A percentile compares a stretch with the other conserved stretches of the same genome.
These are phyloP conservation scores for Mallotus repandus DNA, from an alignment of 441 rosid species.

Conservation along the genomic window DNA sequence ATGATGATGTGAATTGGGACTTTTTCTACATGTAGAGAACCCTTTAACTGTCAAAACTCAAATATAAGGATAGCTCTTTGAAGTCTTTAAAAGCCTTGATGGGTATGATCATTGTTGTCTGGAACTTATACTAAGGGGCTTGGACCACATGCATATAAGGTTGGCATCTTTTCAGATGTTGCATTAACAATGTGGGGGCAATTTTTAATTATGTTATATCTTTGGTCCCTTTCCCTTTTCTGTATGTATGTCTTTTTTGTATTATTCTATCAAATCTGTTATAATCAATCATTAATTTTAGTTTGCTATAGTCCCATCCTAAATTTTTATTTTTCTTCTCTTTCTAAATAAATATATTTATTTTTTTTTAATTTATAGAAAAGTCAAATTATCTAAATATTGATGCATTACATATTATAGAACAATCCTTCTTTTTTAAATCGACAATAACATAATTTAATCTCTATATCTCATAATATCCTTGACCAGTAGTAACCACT, in stretches of 20 bases:
- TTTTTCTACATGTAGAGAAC: slow-evolving; percentile 25
- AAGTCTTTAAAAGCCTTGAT: slow-evolving; percentile 35
- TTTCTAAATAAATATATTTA: too few relatives aligned
- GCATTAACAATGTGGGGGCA: slow-evolving; percentile 41
- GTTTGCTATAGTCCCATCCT: neutral
- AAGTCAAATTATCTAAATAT: too few relatives aligned
- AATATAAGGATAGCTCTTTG: slow-evolving; percentile 30
- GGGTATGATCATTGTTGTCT: slow-evolving; percentile 46
- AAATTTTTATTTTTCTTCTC: neutral
- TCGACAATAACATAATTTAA: too few relatives aligned
- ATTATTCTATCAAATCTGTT: neutral
- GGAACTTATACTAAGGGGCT: slow-evolving; percentile 20
- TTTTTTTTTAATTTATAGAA: too few relatives aligned
- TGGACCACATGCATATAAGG: slow-evolving; percentile 43
- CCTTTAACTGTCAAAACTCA: slow-evolving; percentile 39
- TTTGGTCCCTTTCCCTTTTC: slow-evolving; percentile 17
- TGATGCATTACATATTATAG: too few relatives aligned
- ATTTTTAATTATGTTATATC: slow-evolving; percentile 18
- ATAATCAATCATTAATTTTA: neutral
- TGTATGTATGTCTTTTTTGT: neutral
- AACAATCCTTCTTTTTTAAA: too few relatives aligned
- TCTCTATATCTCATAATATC: too few relatives aligned
- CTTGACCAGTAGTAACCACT: too few relatives aligned
- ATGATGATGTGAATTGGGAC: slow-evolving; percentile 21
- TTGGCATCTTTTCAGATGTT: slow-evolving; percentile 49